These are phyloP conservation scores for Smittium mucronatum DNA, from an alignment of 371 early-diverging fungal genomes.

Conservation along the genomic window DNA sequence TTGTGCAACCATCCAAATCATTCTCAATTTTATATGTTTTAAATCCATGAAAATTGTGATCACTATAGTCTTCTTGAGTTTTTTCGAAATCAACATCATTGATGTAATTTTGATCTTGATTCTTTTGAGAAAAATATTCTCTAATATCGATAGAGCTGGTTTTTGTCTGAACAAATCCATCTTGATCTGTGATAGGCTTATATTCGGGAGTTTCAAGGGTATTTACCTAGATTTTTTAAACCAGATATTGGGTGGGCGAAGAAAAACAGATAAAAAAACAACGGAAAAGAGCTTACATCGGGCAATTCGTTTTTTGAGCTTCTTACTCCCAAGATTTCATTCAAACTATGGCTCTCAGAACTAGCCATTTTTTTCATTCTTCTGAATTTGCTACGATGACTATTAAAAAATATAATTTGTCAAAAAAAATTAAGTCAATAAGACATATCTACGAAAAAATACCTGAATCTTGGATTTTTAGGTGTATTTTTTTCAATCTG, in stretches of 20 bases:
- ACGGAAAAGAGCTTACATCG: too few species aligned
- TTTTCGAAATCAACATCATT: too few species aligned
- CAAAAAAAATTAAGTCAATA: slow-evolving; percentile 5
- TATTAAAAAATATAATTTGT: slow-evolving; percentile 15
- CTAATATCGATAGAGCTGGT: slow-evolving; percentile 19
- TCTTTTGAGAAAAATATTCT: slow-evolving; percentile 30
- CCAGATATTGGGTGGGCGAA: too few species aligned
- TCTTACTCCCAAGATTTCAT: slow-evolving; percentile 39
- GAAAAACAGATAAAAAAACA: too few species aligned
- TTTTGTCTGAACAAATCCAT: slow-evolving; percentile 11
- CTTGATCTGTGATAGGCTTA: slow-evolving; percentile 1
- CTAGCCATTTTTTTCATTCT: slow-evolving; percentile 41
- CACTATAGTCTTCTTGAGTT: slow-evolving; percentile 16
- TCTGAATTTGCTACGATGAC: slow-evolving; percentile 43
- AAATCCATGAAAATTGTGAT: slow-evolving; percentile 6
- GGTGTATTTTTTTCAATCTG: slow-evolving; percentile 18
- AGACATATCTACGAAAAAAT: slow-evolving; percentile 2
- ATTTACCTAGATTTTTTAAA: not conserved
- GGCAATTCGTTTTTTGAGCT: not conserved
- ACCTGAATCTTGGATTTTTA: slow-evolving; percentile 18
- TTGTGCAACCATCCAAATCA: too few species aligned
- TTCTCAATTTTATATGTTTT: not conserved
- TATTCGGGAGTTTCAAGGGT: too few species aligned
- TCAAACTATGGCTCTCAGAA: slow-evolving; percentile 30
- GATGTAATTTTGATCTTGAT: slow-evolving; percentile 19